Evolutionary conservation across 164 flowering plant genomes (phyloP).

Genomic region (grape (Vitis vinifera)): DNA sequence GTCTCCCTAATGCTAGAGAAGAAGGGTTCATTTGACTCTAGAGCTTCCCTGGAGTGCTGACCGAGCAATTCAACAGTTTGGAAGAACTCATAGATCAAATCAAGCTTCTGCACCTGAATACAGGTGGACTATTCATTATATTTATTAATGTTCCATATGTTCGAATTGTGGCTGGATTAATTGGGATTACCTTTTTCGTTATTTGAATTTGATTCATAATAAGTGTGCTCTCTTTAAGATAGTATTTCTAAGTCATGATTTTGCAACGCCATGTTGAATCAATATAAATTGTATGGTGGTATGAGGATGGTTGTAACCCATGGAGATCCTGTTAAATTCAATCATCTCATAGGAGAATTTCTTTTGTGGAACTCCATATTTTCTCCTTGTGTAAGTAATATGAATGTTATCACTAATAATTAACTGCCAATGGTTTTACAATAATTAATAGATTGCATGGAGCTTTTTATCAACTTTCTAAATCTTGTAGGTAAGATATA

Average conservation of each 20-base stretch:
- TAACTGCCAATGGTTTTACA: not conserved
- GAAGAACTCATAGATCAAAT: conserved; percentile 98
- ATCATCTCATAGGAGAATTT: not conserved
- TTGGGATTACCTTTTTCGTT: no score
- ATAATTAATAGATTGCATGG: not conserved
- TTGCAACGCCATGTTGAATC: no score
- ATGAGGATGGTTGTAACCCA: not conserved
- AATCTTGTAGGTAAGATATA: conserved; percentile 1
- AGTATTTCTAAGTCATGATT: no score
- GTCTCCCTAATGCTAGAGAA: conserved; percentile 49
- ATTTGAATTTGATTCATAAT: no score
- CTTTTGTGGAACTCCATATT: not conserved
- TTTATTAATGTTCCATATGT: not conserved
- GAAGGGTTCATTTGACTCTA: conserved; percentile 93
- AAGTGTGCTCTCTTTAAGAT: not conserved
- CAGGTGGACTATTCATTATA: conserved; percentile 41
- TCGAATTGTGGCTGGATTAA: not conserved
- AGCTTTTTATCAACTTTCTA: not conserved
- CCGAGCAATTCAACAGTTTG: conserved; percentile 97
- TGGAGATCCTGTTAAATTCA: not conserved
- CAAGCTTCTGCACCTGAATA: conserved; percentile 98
- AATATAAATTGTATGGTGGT: not conserved
- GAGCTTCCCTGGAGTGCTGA: conserved; percentile 99
- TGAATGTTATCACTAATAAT: not conserved
- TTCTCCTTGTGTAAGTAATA: not conserved